These are phyloP conservation scores for Boletus insuetus DNA, from an alignment of 768 basidiomycete species.

Conservation along the genomic window DNA sequence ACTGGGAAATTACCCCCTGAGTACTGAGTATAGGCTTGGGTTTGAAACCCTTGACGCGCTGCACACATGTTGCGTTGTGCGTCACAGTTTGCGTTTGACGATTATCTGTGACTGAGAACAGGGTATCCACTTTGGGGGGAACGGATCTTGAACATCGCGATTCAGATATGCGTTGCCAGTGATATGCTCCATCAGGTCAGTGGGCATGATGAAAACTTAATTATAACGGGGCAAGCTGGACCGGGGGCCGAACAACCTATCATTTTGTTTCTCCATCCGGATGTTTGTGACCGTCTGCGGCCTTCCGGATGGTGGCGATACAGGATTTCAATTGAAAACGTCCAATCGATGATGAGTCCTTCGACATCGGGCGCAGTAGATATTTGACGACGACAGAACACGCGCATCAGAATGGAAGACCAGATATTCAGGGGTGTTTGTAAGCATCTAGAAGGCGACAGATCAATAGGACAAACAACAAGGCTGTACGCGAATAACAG, in stretches of 20 bases:
- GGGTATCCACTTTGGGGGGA: neutral
- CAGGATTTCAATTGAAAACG: conserved; percentile 14
- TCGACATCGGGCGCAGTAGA: conserved; percentile 30
- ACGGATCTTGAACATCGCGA: conserved; percentile 4
- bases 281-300: neutral
- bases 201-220: conserved; percentile 10
- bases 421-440: conserved; percentile 26
- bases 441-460: conserved; percentile 14
- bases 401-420: conserved; percentile 39
- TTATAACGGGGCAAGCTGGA: conserved; percentile 5
- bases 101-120: conserved; percentile 9
- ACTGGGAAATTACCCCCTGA: conserved; percentile 1
- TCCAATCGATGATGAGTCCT: conserved; percentile 13
- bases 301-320: conserved; percentile 9
- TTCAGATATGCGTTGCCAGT: neutral
- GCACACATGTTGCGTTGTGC: conserved; percentile 1
- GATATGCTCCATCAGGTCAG: conserved; percentile 9
- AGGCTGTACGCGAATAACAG: conserved; percentile 23
- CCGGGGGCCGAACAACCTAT: conserved; percentile 3
- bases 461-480: conserved; percentile 18
- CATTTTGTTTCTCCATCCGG: conserved; percentile 13
- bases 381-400: conserved; percentile 32
- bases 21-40: neutral
- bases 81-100: conserved; percentile 11
- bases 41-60: neutral